These are phyloP conservation scores for Clathrus columnatus DNA, from an alignment of 768 basidiomycete genomes.

Conservation along the genomic window DNA sequence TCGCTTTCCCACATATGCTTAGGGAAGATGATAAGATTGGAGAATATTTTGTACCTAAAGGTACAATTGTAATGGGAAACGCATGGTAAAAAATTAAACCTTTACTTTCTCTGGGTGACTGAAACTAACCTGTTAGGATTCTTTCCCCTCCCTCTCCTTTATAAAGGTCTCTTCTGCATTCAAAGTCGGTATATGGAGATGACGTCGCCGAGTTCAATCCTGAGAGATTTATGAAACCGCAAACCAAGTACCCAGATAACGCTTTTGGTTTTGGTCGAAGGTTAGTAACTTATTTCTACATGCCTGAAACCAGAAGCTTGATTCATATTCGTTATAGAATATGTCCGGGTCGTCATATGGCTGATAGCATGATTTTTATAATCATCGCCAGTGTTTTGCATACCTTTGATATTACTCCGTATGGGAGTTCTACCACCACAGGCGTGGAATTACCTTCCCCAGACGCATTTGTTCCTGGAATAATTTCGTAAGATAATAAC, in stretches of 20 bases:
- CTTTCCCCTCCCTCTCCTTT: no score
- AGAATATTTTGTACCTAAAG: slow-evolving; percentile 23
- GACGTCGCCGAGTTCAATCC: not conserved
- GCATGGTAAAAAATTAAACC: slow-evolving; percentile 9
- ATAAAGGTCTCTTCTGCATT: not conserved
- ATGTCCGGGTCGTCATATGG: slow-evolving; percentile 41
- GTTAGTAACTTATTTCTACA: not conserved
- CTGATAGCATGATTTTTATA: slow-evolving; percentile 38
- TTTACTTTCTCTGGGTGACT: not conserved
- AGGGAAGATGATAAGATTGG: slow-evolving; percentile 18
- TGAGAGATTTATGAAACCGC: not conserved
- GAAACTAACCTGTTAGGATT: not conserved
- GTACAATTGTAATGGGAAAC: slow-evolving; percentile 20
- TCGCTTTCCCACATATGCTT: slow-evolving; percentile 19
- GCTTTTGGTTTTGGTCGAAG: slow-evolving; percentile 8
- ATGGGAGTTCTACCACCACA: slow-evolving; percentile 8
- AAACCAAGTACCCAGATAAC: not conserved
- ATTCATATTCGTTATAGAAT: slow-evolving; percentile 13
- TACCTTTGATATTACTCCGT: slow-evolving; percentile 32
- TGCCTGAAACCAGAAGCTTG: not conserved
- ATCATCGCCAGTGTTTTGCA: slow-evolving; percentile 36
- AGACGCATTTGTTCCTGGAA: not conserved
- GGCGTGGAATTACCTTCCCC: not conserved
- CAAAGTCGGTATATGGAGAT: not conserved
- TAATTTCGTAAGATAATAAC: not conserved